These are phyloP conservation scores for Leptographium radiaticola DNA, from an alignment of 2,329 filamentous ascomycete species.

Conservation along the genomic window DNA sequence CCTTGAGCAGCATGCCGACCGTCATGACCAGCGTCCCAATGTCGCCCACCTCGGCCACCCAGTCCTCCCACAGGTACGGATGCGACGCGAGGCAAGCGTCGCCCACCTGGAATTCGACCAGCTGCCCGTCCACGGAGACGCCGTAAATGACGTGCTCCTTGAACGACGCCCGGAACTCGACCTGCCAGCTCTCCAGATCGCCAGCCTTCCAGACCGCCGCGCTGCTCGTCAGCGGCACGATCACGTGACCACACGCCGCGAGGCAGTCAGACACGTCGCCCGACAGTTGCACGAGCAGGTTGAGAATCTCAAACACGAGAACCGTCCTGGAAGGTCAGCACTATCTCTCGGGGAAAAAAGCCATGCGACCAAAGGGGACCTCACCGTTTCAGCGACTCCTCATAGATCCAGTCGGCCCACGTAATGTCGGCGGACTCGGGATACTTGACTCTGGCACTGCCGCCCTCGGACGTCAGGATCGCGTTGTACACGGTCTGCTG, in stretches of 20 bases:
- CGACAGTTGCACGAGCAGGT: neutral
- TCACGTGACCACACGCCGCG: neutral
- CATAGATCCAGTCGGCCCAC: neutral
- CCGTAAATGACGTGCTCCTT: neutral
- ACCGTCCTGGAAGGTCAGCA: neutral
- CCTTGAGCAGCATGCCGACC: neutral
- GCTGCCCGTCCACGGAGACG: neutral
- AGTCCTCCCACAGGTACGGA: neutral
- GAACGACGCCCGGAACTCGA: neutral
- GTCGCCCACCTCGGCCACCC: neutral
- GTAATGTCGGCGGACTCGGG: neutral
- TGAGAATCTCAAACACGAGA: neutral
- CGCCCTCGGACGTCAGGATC: neutral
- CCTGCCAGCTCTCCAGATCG: neutral
- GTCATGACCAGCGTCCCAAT: neutral
- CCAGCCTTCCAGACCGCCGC: neutral
- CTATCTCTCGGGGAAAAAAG: neutral
- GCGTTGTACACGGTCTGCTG: neutral
- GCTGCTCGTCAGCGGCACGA: neutral
- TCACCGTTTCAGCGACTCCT: neutral
- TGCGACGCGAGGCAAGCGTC: neutral
- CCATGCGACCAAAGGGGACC: neutral
- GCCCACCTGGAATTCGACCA: neutral
- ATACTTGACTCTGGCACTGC: neutral
- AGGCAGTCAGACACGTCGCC: neutral